A percentile compares a stretch with the other conserved stretches of the same genome.
Evolutionary conservation across 176 grass and related monocot species (phyloP).

Genomic region (Metroxylon sagu): DNA sequence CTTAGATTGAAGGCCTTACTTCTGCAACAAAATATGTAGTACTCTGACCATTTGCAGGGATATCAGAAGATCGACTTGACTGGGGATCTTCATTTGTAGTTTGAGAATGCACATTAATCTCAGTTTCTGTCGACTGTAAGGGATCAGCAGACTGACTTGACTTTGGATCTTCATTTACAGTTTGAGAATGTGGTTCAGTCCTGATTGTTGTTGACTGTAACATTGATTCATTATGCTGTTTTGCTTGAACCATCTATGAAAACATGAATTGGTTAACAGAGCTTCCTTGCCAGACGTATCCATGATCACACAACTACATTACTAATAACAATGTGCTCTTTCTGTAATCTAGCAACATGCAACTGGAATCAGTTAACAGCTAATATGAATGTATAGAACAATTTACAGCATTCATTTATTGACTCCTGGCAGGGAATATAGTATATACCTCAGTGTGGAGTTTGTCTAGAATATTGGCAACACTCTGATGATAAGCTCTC

Average conservation of each 20-base stretch:
- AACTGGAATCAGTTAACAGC: no score
- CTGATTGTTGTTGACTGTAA: neutral
- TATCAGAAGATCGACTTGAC: constrained; percentile 33
- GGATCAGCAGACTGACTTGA: no score
- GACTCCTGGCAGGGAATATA: no score
- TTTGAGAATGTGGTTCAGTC: neutral
- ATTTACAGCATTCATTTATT: no score
- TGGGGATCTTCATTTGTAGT: neutral
- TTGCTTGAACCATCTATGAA: no score
- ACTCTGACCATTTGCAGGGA: constrained; percentile 36
- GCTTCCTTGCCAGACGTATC: no score
- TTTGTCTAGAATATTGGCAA: constrained; percentile 77
- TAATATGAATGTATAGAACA: no score
- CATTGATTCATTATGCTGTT: neutral
- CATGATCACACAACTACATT: no score
- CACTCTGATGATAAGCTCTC: constrained; percentile 85
- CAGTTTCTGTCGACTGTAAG: neutral
- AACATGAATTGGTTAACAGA: no score
- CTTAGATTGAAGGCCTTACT: constrained; percentile 26
- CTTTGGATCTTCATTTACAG: constrained; percentile 4
- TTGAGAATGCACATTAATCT: neutral
- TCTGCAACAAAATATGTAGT: constrained; percentile 63
- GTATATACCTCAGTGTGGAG: constrained; percentile 68
- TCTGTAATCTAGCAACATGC: no score
- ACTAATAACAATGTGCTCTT: no score